Percentiles rank a stretch among this genome's conserved stretches.
Conservation (phyloP, 169 alveolate genomes). For the Plasmodium adleri region DNA sequence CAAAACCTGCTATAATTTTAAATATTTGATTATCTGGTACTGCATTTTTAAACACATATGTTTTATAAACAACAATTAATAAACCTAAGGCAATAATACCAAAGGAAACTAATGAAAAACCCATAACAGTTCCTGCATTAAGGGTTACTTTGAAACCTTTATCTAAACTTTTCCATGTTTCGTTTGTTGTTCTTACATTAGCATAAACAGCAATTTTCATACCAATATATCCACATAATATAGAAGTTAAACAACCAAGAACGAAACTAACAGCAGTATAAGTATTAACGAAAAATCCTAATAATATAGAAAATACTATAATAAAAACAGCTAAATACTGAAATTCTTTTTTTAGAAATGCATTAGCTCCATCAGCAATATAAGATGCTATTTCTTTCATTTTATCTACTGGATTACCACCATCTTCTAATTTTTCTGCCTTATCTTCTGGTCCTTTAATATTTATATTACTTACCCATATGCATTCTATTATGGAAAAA, state of each 20-base stretch:
- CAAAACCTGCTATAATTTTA: conserved; percentile 91
- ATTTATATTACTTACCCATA: conserved; percentile 52
- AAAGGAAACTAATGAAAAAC: conserved; percentile 89
- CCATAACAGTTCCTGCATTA: conserved; percentile 92
- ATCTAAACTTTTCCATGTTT: conserved; percentile 86
- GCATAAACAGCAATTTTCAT: conserved; percentile 91
- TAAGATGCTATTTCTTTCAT: conserved; percentile 84
- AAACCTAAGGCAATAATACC: conserved; percentile 84
- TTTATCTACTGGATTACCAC: conserved; percentile 64
- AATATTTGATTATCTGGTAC: conserved; percentile 71
- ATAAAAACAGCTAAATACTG: conserved; percentile 87
- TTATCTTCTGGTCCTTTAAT: conserved; percentile 67
- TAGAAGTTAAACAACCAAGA: conserved; percentile 91
- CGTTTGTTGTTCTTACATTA: conserved; percentile 89
- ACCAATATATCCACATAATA: conserved; percentile 91
- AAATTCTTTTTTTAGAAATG: conserved; percentile 91
- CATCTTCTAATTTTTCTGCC: conserved; percentile 57
- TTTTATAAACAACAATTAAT: conserved; percentile 80
- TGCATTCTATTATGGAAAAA: conserved; percentile 53
- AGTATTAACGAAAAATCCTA: conserved; percentile 78
- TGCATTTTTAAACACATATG: conserved; percentile 9
- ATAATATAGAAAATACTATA: conserved; percentile 84
- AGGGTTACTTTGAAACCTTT: conserved; percentile 88
- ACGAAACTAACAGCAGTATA: conserved; percentile 90
- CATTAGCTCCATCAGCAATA: conserved; percentile 92